phyloP scores from a whole-genome alignment of 306 rosid genomes.

The Arachis stenosperma region DNA sequence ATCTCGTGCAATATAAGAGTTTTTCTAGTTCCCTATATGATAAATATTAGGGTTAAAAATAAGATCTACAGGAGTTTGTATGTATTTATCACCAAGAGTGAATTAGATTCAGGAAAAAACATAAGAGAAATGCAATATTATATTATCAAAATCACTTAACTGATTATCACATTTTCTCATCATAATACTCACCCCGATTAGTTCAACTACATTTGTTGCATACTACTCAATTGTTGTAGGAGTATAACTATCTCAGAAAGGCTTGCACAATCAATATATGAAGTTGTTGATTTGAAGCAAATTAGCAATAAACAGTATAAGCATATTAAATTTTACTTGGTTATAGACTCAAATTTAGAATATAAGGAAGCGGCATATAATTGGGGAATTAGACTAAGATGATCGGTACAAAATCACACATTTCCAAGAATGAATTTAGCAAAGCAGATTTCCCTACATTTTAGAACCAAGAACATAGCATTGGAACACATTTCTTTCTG shows the following conservation, averaged over 20 bases:
- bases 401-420: constrained; percentile 55
- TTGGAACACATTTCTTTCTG: constrained; percentile 79
- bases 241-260: constrained; percentile 59
- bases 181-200: constrained; percentile 62
- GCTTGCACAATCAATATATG: constrained; percentile 51
- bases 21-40: constrained; percentile 66
- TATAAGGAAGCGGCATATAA: constrained; percentile 26
- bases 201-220: constrained; percentile 62
- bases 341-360: constrained; percentile 21
- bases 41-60: constrained; percentile 39
- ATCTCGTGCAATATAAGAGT: constrained; percentile 81
- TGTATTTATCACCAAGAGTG: constrained; percentile 20
- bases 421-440: constrained; percentile 68
- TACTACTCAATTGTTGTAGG: constrained; percentile 64
- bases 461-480: constrained; percentile 93
- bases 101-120: constrained; percentile 23
- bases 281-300: constrained; percentile 35
- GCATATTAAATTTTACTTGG: constrained; percentile 12
- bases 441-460: constrained; percentile 85
- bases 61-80: not conserved
- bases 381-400: constrained; percentile 22
- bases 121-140: no score
- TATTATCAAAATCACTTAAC: not conserved
- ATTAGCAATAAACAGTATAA: constrained; percentile 33
- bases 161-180: constrained; percentile 38